Percentiles rank a stretch among this genome's conserved stretches.
Evolutionary conservation across 2,329 filamentous ascomycete genomes (phyloP).

Genomic region (Tolypocladium pustulatum): DNA sequence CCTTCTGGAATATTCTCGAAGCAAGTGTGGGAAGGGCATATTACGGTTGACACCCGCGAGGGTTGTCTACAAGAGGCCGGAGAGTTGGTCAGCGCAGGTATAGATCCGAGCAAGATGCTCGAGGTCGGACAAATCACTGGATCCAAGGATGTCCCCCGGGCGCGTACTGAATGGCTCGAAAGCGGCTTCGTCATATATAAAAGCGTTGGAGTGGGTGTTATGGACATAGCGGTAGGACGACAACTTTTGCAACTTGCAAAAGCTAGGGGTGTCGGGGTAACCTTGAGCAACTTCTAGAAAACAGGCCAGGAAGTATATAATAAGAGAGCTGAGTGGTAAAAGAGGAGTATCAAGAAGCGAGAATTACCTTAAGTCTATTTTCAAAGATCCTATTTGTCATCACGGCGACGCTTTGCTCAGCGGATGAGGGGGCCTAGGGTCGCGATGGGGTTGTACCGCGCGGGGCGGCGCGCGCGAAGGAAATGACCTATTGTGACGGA

Average conservation of each 20-base stretch:
- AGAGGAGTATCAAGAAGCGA: no score
- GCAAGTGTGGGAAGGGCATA: not conserved
- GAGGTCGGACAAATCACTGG: not conserved
- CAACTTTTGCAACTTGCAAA: not conserved
- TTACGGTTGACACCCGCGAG: not conserved
- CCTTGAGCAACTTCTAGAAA: not conserved
- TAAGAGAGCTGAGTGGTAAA: no score
- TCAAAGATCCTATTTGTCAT: no score
- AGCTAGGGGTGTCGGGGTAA: not conserved
- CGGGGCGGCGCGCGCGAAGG: no score
- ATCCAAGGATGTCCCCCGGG: not conserved
- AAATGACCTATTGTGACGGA: no score
- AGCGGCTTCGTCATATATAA: not conserved
- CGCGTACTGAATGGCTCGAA: not conserved
- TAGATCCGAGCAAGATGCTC: not conserved
- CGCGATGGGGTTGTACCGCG: no score
- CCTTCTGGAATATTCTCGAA: not conserved
- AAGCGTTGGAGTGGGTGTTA: not conserved
- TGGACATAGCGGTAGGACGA: not conserved
- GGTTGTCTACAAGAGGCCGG: not conserved
- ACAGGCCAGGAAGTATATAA: no score
- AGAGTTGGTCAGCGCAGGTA: not conserved
- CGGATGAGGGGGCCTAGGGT: no score
- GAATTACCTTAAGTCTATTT: no score
- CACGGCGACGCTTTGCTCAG: no score